phyloP scores from a whole-genome alignment of 768 basidiomycete species.

The Podaxis sp. region DNA sequence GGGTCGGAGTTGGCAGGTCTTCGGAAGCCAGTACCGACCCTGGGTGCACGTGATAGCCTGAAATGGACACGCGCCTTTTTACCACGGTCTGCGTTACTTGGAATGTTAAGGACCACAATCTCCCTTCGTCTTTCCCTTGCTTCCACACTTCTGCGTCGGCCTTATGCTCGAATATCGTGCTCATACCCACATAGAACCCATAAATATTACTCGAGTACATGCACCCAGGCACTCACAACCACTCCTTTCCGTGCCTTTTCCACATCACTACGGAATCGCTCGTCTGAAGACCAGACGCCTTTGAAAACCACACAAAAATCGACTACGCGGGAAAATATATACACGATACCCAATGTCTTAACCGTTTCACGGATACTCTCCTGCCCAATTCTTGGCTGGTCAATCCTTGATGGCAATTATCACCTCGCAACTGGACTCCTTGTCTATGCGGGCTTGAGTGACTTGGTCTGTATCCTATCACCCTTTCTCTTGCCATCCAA shows the following conservation, averaged over 20 bases:
- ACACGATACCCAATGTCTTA: constrained; percentile 90
- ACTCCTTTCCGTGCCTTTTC: constrained; percentile 17
- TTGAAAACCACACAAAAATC: constrained; percentile 26
- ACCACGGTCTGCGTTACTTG: neutral
- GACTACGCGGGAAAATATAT: constrained; percentile 78
- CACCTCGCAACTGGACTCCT: constrained; percentile 78
- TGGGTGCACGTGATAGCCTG: neutral
- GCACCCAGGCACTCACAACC: neutral
- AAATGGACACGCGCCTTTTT: neutral
- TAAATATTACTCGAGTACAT: neutral
- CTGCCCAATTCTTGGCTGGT: constrained; percentile 91
- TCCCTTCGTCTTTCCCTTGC: neutral
- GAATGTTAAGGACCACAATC: constrained; percentile 1
- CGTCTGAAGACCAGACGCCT: constrained; percentile 15
- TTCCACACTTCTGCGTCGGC: neutral
- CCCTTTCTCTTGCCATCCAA: neutral
- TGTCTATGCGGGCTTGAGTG: constrained; percentile 89
- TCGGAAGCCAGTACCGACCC: neutral
- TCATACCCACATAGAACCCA: too few relatives aligned
- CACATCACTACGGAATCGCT: constrained; percentile 19
- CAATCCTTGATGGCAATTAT: constrained; percentile 80
- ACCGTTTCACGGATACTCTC: constrained; percentile 85
- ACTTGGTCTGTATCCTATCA: constrained; percentile 59
- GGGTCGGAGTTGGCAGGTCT: neutral
- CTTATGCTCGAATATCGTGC: neutral